Evolutionary conservation across 2,329 filamentous ascomycete genomes (phyloP).

Genomic region (Colletotrichum agaves): DNA sequence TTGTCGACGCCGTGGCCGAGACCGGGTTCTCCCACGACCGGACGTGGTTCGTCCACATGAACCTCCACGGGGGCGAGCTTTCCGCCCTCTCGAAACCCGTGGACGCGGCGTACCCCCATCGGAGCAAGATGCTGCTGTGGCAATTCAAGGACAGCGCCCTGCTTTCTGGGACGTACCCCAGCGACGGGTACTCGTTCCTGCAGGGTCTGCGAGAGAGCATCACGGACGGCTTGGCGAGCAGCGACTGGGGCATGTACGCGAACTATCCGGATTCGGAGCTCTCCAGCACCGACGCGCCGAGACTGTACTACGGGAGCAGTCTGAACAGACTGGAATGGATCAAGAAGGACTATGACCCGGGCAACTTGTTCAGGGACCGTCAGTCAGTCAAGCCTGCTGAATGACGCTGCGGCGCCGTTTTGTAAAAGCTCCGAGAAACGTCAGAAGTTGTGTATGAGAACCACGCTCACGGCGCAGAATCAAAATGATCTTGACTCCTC

Average conservation of each 20-base stretch:
- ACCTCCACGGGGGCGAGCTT: slow-evolving; percentile 48
- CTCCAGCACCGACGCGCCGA: slow-evolving; percentile 55
- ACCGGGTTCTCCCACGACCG: slow-evolving; percentile 38
- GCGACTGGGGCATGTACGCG: slow-evolving; percentile 59
- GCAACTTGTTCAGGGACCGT: slow-evolving; percentile 53
- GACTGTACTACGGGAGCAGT: slow-evolving; percentile 59
- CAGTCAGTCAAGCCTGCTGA: slow-evolving; percentile 42
- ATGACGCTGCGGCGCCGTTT: neutral
- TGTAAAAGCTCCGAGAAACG: too few species aligned
- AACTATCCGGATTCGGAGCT: slow-evolving; percentile 65
- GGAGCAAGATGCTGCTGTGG: slow-evolving; percentile 59
- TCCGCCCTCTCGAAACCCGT: slow-evolving; percentile 47
- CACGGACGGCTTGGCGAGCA: slow-evolving; percentile 47
- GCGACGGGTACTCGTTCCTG: slow-evolving; percentile 43
- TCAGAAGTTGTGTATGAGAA: too few species aligned
- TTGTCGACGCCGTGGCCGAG: slow-evolving; percentile 39
- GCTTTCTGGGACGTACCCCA: slow-evolving; percentile 44
- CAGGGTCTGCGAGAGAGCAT: slow-evolving; percentile 55
- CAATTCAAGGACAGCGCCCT: slow-evolving; percentile 58
- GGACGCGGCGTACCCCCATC: slow-evolving; percentile 52
- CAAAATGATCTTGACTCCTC: too few species aligned
- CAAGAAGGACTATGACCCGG: slow-evolving; percentile 53
- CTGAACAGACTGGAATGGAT: slow-evolving; percentile 49
- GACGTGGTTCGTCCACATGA: slow-evolving; percentile 49
- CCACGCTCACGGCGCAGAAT: too few species aligned